Conservation (phyloP, 257 asterid genomes). For the Solanum peruvianum region DNA sequence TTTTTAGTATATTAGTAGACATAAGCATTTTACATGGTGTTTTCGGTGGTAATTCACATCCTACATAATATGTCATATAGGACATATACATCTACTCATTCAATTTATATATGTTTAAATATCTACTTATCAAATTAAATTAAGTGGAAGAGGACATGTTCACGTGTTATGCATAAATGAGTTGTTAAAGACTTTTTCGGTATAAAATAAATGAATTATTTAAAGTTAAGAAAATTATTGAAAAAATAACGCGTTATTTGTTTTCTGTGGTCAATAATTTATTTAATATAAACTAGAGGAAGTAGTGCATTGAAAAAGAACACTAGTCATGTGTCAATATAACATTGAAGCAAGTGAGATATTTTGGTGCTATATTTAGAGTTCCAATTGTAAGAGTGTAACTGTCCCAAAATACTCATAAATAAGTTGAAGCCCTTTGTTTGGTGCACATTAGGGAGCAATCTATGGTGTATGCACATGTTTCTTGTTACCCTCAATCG, state of each 20-base stretch:
- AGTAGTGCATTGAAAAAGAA: not conserved
- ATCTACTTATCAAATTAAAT: too few relatives aligned
- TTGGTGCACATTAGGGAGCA: not conserved
- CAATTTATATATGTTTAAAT: too few relatives aligned
- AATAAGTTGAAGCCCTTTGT: not conserved
- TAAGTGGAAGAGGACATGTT: too few relatives aligned
- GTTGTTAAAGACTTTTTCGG: not conserved
- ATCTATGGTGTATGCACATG: not conserved
- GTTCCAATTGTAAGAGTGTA: not conserved
- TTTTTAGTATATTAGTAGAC: too few relatives aligned
- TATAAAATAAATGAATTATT: too few relatives aligned
- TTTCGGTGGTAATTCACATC: too few relatives aligned
- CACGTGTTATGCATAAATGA: not conserved
- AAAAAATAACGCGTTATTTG: too few relatives aligned
- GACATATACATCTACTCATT: too few relatives aligned
- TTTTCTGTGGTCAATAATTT: too few relatives aligned
- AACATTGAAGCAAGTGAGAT: not conserved
- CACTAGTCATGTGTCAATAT: not conserved
- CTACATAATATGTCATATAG: too few relatives aligned
- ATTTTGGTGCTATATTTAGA: not conserved
- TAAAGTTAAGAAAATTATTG: too few relatives aligned
- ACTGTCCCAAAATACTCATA: not conserved
- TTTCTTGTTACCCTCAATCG: not conserved
- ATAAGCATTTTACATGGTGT: fast-evolving
- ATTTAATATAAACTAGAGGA: not conserved